Evolutionary conservation across 108 stramenopile species (phyloP), one percentile per base, ranked within the genome.

Genomic region (Pelagomonas calceolata): DNA sequence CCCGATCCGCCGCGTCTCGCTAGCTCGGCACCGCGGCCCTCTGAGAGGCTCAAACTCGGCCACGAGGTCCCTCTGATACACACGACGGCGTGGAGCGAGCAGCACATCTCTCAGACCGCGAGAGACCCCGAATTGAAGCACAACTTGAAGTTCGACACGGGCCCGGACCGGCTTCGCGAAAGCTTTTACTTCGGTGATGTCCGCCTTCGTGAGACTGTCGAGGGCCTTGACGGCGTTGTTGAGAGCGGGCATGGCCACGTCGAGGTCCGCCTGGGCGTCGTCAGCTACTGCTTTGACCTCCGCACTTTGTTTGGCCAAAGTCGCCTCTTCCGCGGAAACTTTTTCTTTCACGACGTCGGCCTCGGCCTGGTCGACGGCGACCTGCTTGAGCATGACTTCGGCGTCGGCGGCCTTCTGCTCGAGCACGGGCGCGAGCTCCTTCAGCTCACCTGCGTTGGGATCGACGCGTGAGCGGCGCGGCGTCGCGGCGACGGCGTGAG

Each of bases 111-210:
- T n/a, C n/a, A n/a, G n/a, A n/a, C n/a, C n/a, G n/a, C n/a, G n/a
- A n/a, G n/a, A n/a, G n/a, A n/a, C n/a, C n/a, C n/a, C n/a, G n/a
- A n/a, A n/a, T n/a, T n/a, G n/a, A n/a, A n/a, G n/a, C n/a, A n/a
- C n/a, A n/a, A n/a, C n/a, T n/a, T n/a, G n/a, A n/a, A n/a, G n/a
- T n/a, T n/a, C n/a, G n/a, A n/a, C n/a, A n/a, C n/a, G n/a, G n/a
- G n/a, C n/a, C n/a, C n/a, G n/a, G n/a, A n/a, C n/a, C 15, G 86
- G 86, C 70, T 80, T 82, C 29, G 83, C 73, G 63, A 87, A 87
- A 16, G 76, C 68, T 45, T 85, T 85, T 63, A 87, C 85, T 46
- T 86, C 85, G 18, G 77, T 76, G 71, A 87, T 85, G 68, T 84
- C 85, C 18, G 63, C 68, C 78, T 87, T 87, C 30, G 80, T 79